Evolutionary conservation across 441 rosid genomes (phyloP).

Genomic region (Hura crepitans): DNA sequence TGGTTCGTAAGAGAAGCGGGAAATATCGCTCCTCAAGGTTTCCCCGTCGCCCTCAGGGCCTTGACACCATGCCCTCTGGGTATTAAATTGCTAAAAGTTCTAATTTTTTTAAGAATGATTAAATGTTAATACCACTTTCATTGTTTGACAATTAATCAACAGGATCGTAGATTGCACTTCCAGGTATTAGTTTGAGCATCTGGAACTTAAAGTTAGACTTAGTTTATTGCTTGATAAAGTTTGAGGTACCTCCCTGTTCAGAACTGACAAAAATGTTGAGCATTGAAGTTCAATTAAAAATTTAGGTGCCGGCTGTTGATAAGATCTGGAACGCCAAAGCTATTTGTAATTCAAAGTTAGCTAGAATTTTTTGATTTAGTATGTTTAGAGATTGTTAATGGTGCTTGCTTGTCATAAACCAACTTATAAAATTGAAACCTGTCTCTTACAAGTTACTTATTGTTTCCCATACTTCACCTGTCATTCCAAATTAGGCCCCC

Average conservation of each 20-base stretch:
- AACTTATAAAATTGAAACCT: background rate
- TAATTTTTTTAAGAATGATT: background rate
- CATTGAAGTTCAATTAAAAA: constrained; percentile 1
- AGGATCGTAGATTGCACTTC: background rate
- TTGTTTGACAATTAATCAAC: background rate
- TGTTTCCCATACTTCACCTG: background rate
- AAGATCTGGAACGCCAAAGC: background rate
- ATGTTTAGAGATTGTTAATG: background rate
- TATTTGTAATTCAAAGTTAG: background rate
- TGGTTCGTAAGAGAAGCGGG: constrained; percentile 93
- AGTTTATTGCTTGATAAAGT: background rate
- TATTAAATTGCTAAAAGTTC: constrained; percentile 5
- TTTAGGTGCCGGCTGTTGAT: background rate
- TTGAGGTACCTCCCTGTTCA: background rate
- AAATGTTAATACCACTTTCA: background rate
- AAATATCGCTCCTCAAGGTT: constrained; percentile 75
- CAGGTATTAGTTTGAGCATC: background rate
- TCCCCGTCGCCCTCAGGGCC: constrained; percentile 67
- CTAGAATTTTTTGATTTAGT: background rate
- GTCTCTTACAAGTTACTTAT: background rate
- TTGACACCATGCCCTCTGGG: constrained; percentile 53
- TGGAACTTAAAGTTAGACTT: background rate
- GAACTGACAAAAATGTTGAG: background rate
- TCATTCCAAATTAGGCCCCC: background rate
- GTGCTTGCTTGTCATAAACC: background rate